Conservation (phyloP, 2,329 filamentous ascomycete genomes). For the Parasarocladium wereldwijsianum region DNA sequence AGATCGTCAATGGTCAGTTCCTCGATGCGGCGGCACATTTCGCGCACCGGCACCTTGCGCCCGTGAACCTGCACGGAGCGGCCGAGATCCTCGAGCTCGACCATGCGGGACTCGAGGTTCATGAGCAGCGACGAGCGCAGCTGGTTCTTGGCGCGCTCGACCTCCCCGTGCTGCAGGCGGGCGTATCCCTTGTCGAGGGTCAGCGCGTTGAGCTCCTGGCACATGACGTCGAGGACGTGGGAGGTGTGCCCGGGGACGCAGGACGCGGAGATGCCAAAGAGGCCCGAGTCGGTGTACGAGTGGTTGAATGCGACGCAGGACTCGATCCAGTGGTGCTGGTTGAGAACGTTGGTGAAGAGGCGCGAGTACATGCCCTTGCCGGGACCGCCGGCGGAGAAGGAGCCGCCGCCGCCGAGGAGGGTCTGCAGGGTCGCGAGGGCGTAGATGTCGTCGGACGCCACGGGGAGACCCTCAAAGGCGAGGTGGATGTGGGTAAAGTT, state of each 20-base stretch:
- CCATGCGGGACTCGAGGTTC: constrained; percentile 96
- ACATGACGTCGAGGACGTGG: constrained; percentile 90
- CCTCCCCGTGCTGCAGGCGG: constrained; percentile 60
- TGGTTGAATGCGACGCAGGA: constrained; percentile 94
- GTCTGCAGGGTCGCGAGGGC: constrained; percentile 91
- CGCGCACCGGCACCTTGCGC: constrained; percentile 74
- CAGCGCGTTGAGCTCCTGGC: constrained; percentile 68
- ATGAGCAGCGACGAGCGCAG: constrained; percentile 79
- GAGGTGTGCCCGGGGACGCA: constrained; percentile 67
- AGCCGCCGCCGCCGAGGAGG: constrained; percentile 86
- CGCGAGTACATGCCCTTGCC: constrained; percentile 99
- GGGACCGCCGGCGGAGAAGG: constrained; percentile 89
- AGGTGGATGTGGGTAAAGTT: constrained; percentile 87
- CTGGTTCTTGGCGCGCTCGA: constrained; percentile 92
- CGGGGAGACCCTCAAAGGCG: constrained; percentile 87
- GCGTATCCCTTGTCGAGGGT: constrained; percentile 62
- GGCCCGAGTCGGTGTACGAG: constrained; percentile 85
- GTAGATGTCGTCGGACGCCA: constrained; percentile 86
- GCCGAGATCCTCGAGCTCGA: constrained; percentile 91
- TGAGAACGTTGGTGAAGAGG: constrained; percentile 93
- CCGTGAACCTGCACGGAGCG: constrained; percentile 96
- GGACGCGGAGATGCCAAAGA: constrained; percentile 84
- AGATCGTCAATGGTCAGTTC: constrained; percentile 67
- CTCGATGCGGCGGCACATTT: constrained; percentile 87
- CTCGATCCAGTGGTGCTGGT: constrained; percentile 96